Conservation (phyloP, 176 grass and related monocot species). For the Triticum turgidum region DNA sequence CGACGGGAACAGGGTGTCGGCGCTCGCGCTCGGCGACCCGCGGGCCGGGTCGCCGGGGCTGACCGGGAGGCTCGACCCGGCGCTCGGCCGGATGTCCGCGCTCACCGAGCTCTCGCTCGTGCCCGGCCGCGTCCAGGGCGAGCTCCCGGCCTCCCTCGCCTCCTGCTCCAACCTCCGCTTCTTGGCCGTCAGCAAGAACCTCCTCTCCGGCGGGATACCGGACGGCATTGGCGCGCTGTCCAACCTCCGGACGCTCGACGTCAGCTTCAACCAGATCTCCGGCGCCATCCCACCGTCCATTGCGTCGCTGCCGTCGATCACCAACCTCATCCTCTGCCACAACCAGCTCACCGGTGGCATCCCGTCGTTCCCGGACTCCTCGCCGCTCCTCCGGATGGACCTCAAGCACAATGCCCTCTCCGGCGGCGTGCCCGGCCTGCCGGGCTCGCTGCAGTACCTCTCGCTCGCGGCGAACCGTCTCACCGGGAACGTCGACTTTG, state of each 20-base stretch:
- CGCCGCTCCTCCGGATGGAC: slow-evolving; percentile 73
- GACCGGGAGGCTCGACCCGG: slow-evolving; percentile 62
- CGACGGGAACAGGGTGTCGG: slow-evolving; percentile 55
- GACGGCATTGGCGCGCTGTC: slow-evolving; percentile 52
- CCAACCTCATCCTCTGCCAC: slow-evolving; percentile 86
- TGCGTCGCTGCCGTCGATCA: slow-evolving; percentile 47
- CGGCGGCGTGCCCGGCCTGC: slow-evolving; percentile 56
- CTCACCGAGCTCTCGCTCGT: slow-evolving; percentile 88
- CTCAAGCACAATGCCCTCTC: slow-evolving; percentile 74
- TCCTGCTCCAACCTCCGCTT: slow-evolving; percentile 64
- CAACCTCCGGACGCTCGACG: slow-evolving; percentile 81
- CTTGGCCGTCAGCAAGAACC: slow-evolving; percentile 92
- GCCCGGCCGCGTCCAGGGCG: slow-evolving; percentile 70
- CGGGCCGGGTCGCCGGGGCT: slow-evolving; percentile 82
- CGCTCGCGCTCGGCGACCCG: slow-evolving; percentile 79
- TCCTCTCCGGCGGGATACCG: slow-evolving; percentile 66
- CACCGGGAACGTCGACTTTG: slow-evolving; percentile 43
- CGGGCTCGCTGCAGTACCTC: slow-evolving; percentile 64
- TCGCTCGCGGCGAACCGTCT: slow-evolving; percentile 68
- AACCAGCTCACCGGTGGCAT: slow-evolving; percentile 70
- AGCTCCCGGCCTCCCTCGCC: slow-evolving; percentile 52
- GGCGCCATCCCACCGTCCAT: slow-evolving; percentile 61
- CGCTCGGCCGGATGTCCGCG: slow-evolving; percentile 51
- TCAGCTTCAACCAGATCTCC: slow-evolving; percentile 90
- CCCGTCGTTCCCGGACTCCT: slow-evolving; percentile 58